Percentiles rank a stretch among this genome's conserved stretches.
phyloP scores from a whole-genome alignment of 179 eudicot species.

The Actinidia arguta region DNA sequence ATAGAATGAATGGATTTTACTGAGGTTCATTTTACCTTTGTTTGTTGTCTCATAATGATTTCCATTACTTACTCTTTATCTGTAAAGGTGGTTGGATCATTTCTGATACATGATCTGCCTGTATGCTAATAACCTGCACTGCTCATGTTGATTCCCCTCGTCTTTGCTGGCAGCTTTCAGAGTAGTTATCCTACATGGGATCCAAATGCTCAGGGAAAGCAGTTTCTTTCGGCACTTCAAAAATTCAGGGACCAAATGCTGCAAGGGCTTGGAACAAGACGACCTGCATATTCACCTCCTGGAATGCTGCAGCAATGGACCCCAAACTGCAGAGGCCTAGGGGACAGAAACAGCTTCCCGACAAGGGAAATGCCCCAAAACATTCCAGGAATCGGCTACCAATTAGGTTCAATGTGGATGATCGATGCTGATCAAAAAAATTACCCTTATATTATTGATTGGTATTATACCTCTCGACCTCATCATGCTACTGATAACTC shows the following conservation, averaged over 20 bases:
- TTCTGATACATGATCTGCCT: not conserved
- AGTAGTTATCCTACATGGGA: conserved; percentile 86
- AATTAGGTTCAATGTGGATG: conserved; percentile 67
- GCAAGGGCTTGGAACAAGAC: conserved; percentile 36
- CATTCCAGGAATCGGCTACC: conserved; percentile 36
- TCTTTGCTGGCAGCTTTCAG: conserved; percentile 67
- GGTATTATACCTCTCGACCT: conserved; percentile 70
- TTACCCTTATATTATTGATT: conserved; percentile 82
- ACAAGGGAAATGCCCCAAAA: conserved; percentile 46
- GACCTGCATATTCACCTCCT: conserved; percentile 39
- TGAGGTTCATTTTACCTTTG: not conserved
- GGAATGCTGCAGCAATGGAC: conserved; percentile 42
- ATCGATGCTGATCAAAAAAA: conserved; percentile 57
- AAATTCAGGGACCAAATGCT: conserved; percentile 66
- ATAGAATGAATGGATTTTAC: not conserved
- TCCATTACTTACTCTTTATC: not conserved
- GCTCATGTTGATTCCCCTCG: not conserved
- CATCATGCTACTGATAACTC: conserved; percentile 34
- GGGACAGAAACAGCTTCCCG: conserved; percentile 45
- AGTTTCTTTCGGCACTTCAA: conserved; percentile 61
- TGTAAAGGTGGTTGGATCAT: not conserved
- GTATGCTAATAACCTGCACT: not conserved
- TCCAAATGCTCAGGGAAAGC: conserved; percentile 75
- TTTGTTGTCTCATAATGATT: not conserved
- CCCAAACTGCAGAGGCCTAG: conserved; percentile 41